Evolutionary conservation across 306 rosid species (phyloP).

Genomic region (Abrus precatorius): DNA sequence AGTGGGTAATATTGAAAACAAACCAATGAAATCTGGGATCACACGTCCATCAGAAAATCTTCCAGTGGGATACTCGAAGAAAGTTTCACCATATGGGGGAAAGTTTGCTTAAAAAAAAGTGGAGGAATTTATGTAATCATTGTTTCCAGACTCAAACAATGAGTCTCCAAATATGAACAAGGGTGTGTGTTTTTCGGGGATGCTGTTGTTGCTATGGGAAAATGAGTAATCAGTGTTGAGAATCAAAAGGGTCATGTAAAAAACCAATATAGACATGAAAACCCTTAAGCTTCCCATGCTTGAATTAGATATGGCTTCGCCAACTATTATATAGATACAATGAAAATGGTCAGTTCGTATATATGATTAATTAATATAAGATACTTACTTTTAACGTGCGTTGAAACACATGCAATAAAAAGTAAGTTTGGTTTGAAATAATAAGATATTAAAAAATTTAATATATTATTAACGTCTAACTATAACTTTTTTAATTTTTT

Average conservation of each 20-base stretch:
- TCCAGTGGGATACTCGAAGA: constrained; percentile 58
- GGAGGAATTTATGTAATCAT: constrained; percentile 58
- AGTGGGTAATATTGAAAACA: not conserved
- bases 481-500: too few relatives aligned
- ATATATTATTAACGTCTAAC: too few relatives aligned
- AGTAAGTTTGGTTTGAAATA: too few relatives aligned
- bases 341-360: too few relatives aligned
- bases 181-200: constrained; percentile 11
- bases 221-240: not conserved
- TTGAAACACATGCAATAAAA: too few relatives aligned
- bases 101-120: constrained; percentile 34
- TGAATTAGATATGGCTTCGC: too few relatives aligned
- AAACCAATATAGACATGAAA: not conserved
- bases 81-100: constrained; percentile 59
- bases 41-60: constrained; percentile 62
- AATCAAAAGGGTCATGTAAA: not conserved
- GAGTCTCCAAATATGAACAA: constrained; percentile 75
- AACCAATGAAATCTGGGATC: constrained; percentile 60
- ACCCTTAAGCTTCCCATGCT: constrained; percentile 23
- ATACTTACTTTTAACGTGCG: too few relatives aligned
- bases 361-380: too few relatives aligned
- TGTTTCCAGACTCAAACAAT: constrained; percentile 67
- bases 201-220: not conserved
- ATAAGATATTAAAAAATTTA: too few relatives aligned
- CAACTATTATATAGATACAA: too few relatives aligned